Conservation (phyloP, 257 asterid genomes). For the Primulina eburnea region DNA sequence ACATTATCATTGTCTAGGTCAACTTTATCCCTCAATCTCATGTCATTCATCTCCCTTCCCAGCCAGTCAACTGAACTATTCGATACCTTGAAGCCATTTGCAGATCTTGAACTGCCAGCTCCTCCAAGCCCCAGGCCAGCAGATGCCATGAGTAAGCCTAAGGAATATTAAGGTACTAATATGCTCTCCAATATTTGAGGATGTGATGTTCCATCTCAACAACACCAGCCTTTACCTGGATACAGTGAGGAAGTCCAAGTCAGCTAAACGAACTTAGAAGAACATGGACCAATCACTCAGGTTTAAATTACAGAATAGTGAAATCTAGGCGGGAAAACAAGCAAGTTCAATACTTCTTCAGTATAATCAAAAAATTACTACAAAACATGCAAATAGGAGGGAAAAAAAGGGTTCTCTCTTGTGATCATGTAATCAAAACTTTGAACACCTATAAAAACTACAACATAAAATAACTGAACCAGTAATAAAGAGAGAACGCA, state of each 20-base stretch:
- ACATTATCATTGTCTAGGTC: slow-evolving; percentile 79
- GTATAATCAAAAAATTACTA: neutral
- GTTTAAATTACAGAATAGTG: neutral
- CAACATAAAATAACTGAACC: slow-evolving; percentile 4
- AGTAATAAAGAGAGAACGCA: neutral
- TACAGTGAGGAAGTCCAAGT: slow-evolving; percentile 20
- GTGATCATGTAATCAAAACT: neutral
- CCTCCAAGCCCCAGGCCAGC: slow-evolving; percentile 69
- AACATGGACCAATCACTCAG: neutral
- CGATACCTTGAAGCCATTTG: slow-evolving; percentile 68
- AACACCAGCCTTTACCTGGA: slow-evolving; percentile 37
- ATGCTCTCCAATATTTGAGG: slow-evolving; percentile 29
- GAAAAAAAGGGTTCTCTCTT: neutral
- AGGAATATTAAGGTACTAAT: slow-evolving; percentile 27
- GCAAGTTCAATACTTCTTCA: slow-evolving; percentile 1
- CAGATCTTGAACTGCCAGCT: slow-evolving; percentile 69
- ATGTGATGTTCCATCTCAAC: slow-evolving; percentile 37
- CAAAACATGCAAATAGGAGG: neutral
- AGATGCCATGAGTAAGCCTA: slow-evolving; percentile 53
- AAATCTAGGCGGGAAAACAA: neutral
- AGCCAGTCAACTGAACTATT: slow-evolving; percentile 97
- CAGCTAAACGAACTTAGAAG: slow-evolving; percentile 18
- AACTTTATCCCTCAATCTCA: slow-evolving; percentile 82
- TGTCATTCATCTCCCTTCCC: slow-evolving; percentile 91
- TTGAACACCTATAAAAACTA: neutral